Conservation (phyloP, 1,284 basidiomycete species). For the Mrakiaceae sp. region DNA sequence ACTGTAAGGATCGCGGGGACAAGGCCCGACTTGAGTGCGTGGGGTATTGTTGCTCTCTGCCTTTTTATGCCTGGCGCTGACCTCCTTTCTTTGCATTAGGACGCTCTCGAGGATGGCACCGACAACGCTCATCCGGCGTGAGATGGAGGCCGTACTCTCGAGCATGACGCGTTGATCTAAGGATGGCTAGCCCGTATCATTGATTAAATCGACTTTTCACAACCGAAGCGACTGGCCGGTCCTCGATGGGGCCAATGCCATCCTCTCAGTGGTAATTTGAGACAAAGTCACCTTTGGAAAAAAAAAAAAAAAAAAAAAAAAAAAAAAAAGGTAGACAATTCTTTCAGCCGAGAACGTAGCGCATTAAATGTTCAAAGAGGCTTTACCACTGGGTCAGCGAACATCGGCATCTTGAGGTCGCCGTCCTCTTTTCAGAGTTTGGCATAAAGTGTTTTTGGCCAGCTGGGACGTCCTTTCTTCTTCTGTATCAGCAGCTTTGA, state of each 20-base stretch:
- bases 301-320: too few relatives aligned
- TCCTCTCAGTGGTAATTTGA: conserved; percentile 55
- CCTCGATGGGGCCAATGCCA: conserved; percentile 46
- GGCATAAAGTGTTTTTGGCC: too few relatives aligned
- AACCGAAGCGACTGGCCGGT: conserved; percentile 37
- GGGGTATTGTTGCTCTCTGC: neutral
- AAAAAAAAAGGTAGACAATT: neutral
- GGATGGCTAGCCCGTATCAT: too few relatives aligned
- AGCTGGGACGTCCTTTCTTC: too few relatives aligned
- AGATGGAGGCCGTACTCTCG: conserved; percentile 53
- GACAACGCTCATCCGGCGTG: conserved; percentile 62
- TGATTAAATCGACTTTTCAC: too few relatives aligned
- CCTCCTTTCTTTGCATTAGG: conserved; percentile 34
- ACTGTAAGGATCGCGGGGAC: conserved; percentile 75
- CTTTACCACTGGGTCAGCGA: too few relatives aligned
- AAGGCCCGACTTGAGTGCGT: conserved; percentile 69
- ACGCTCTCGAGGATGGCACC: conserved; percentile 58
- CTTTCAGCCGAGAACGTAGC: neutral
- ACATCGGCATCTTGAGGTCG: too few relatives aligned
- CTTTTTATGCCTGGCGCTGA: conserved; percentile 14
- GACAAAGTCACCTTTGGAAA: neutral
- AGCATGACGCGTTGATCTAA: conserved; percentile 22
- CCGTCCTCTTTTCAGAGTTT: too few relatives aligned
- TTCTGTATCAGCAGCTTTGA: too few relatives aligned
- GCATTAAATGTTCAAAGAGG: neutral